Evolutionary conservation across 2,329 filamentous ascomycete genomes (phyloP), one percentile per base, ranked within the genome.

Genomic region (Trichoderma sp.): DNA sequence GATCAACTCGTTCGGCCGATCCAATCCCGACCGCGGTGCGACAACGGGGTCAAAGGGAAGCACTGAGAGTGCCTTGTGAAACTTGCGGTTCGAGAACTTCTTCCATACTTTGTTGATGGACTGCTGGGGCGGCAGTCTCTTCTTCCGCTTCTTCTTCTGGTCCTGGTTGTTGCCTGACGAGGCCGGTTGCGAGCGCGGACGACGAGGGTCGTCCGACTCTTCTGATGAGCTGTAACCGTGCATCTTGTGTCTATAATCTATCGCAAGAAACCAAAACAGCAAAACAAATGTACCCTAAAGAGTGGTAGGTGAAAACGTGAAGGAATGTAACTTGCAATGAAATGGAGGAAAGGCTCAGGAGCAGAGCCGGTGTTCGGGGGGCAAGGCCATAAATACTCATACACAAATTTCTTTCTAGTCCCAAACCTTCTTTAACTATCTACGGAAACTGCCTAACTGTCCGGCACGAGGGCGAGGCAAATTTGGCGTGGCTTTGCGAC

Each of bases 61-160:
- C 50, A 93, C 86, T 3, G 87, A 85, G 43, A 91, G 86, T 4
- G 90, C 89, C 79, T 90, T 92, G 77, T 86, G 88, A 76, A 91
- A 92, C 72, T 88, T 87, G 70, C 80, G 80, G 76, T 87, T 85
- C 15, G 85, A 85, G 75, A 90, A 90, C 28, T 83, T 85, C 77
- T 86, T 86, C 91, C 91, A 93, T 73, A 91, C 89, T 71, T 86
- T 86, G 78, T 92, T 89, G 78, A 93, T 91, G 72, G 85, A 86
- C 76, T 89, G 85, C 78, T 93, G 91, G 0, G 91, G 90, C 15
- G 88, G 83, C 74, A 87, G 85, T 76, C 85, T 84, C 81, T 86
- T 88, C 78, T 88, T 88, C 76, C 85, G 86, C 79, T 88, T 88
- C 77, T 88, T 87, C 76, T 88, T 84, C 32, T 83, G 80, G 59